Evolutionary conservation across 306 rosid species (phyloP), one percentile per base, ranked within the genome.

Genomic region (Ammopiptanthus mongolicus): DNA sequence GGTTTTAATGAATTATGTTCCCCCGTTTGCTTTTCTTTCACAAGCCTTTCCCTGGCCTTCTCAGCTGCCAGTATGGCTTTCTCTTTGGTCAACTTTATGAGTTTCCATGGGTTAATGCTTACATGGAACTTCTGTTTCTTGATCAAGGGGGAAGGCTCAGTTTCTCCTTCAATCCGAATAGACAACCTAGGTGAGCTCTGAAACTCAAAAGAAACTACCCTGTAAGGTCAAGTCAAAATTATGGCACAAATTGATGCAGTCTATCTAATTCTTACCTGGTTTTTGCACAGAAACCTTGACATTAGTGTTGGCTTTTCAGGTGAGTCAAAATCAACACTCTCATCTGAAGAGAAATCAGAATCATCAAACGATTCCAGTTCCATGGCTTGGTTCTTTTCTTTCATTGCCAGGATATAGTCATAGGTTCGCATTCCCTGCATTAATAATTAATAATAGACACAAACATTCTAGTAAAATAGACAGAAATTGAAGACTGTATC

Each of bases 391-490:
- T 82, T 86, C 85, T 88, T 96, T 84, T 86, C 97, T 78, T 79
- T 95, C 97, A 95, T 95, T 5, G 99, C 99, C 71, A 92, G 81
- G 65, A 95, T 95, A 74, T 92, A 95, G 74, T 95, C 99, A 80
- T 92, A 95, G 36, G 99, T 95, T 81, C 96, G 85, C 85, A 95
- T 95, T 66, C 97, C 99, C 99, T 95, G 78, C 77, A 80, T 39
- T 59, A 53, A 31, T 48, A 59, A 80, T 39, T 59, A 58, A 31
- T 48, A 59, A 53, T 3, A 65, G 25, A 73, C 25, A 51, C 59
- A 61, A 33, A 15, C 29, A 28, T 8, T 10, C 14, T 12, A 14
- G 39, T 6, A 55, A 5, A 3, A 41, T 73, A 17, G 44, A 29
- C 31, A 73, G 15, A 39, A 41, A 6, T 50, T 25, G 50, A 69